Evolutionary conservation across 371 early-diverging fungal genomes (phyloP).

Genomic region (Chytridiales sp.): DNA sequence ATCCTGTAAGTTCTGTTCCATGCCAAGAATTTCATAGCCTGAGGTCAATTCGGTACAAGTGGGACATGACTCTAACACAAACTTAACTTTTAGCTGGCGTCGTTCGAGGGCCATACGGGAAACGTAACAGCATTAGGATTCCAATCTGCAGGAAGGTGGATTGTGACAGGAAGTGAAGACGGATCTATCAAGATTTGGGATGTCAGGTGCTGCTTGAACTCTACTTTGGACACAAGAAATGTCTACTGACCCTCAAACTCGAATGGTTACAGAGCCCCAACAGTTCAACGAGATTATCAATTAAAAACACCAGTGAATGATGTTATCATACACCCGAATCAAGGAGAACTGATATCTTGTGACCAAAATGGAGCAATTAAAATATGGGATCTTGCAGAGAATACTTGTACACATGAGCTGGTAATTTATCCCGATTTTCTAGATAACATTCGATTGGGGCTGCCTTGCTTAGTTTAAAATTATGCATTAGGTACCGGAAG

Average conservation of each 20-base stretch:
- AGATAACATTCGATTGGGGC: not conserved
- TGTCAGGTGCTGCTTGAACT: conserved; percentile 44
- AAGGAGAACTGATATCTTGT: conserved; percentile 90
- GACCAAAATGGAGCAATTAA: conserved; percentile 91
- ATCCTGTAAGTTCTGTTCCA: conserved; percentile 58
- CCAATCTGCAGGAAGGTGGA: conserved; percentile 88
- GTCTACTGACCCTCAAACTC: not conserved
- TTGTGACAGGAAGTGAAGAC: conserved; percentile 93
- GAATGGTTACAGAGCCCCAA: conserved; percentile 57
- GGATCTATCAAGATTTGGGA: conserved; percentile 93
- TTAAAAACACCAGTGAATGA: conserved; percentile 90
- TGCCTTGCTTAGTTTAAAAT: not conserved
- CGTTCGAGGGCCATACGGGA: conserved; percentile 84
- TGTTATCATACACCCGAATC: conserved; percentile 93
- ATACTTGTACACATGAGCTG: conserved; percentile 83
- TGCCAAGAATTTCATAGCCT: not conserved
- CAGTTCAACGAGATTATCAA: conserved; percentile 79
- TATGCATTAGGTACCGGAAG: conserved; percentile 71
- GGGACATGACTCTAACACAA: not conserved
- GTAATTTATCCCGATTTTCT: conserved; percentile 40
- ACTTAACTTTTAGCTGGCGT: conserved; percentile 52
- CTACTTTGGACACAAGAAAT: not conserved
- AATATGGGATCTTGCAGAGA: conserved; percentile 91
- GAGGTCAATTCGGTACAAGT: not conserved
- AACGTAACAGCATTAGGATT: conserved; percentile 94